These are phyloP conservation scores for Earliella scabrosa DNA, from an alignment of 1,284 basidiomycete species.

Conservation along the genomic window DNA sequence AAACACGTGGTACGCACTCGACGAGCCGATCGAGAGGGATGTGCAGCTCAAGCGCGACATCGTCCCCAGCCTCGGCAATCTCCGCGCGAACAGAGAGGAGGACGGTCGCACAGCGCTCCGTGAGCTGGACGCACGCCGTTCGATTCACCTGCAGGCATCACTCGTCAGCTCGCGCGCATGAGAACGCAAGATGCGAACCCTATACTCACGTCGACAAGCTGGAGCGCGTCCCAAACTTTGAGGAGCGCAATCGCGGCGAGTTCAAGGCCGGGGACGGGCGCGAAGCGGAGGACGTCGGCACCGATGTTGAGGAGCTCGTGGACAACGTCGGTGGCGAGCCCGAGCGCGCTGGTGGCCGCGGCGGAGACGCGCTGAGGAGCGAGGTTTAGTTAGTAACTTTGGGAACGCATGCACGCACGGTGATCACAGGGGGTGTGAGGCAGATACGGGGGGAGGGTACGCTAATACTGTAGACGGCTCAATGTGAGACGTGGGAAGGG, in stretches of 20 bases:
- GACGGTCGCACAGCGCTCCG: conserved; percentile 56
- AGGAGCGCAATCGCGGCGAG: conserved; percentile 56
- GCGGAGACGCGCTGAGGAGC: conserved; percentile 33
- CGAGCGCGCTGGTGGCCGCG: conserved; percentile 49
- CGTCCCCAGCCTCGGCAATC: conserved; percentile 43
- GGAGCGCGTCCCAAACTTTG: conserved; percentile 63
- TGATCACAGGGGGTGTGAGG: too few relatives aligned
- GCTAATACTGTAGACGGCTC: too few relatives aligned
- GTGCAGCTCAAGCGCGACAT: conserved; percentile 40
- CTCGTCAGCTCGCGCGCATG: too few relatives aligned
- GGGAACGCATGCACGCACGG: too few relatives aligned
- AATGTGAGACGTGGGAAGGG: too few relatives aligned
- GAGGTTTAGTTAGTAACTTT: too few relatives aligned
- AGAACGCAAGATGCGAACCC: too few relatives aligned
- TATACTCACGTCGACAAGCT: conserved; percentile 62
- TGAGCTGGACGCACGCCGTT: conserved; percentile 51
- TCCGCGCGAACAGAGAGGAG: conserved; percentile 51
- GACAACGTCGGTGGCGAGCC: conserved; percentile 44
- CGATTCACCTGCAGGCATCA: conserved; percentile 62
- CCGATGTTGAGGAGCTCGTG: conserved; percentile 53
- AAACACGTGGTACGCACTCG: conserved; percentile 60
- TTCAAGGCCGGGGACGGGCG: conserved; percentile 59
- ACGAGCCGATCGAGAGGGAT: conserved; percentile 49
- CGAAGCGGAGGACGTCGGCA: conserved; percentile 55
- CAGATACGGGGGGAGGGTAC: too few relatives aligned